Evolutionary conservation across 805 yeast species (phyloP).

Genomic region (Cyberlindnera suaveolens): DNA sequence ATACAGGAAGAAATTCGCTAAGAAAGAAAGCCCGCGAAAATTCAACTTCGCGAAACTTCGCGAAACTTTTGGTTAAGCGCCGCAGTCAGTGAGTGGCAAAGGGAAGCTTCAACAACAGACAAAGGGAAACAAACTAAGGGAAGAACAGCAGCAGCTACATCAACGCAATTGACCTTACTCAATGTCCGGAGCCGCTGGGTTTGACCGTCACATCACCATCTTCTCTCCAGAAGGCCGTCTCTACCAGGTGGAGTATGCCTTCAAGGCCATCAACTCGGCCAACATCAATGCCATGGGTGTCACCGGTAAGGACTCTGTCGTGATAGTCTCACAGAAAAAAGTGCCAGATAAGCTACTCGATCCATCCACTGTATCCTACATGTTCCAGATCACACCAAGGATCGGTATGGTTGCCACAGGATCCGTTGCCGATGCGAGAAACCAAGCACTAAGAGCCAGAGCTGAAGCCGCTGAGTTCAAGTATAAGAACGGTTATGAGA

Average conservation of each 20-base stretch:
- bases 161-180: not conserved
- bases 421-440: conserved; percentile 91
- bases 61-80: no score
- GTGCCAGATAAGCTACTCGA: conserved; percentile 93
- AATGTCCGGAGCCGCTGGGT: conserved; percentile 72
- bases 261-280: conserved; percentile 91
- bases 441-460: conserved; percentile 84
- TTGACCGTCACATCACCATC: conserved; percentile 97
- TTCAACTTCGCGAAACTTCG: no score
- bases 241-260: conserved; percentile 96
- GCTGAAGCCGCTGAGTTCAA: conserved; percentile 94
- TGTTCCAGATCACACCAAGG: conserved; percentile 73
- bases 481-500: conserved; percentile 91
- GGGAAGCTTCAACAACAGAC: not conserved
- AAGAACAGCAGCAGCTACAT: not conserved
- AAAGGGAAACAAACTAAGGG: not conserved
- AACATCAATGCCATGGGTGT: conserved; percentile 86
- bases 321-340: conserved; percentile 89
- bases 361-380: conserved; percentile 76
- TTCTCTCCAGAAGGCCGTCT: conserved; percentile 98
- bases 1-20: no score
- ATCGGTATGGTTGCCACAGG: conserved; percentile 94
- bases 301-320: conserved; percentile 81
- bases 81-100: not conserved
- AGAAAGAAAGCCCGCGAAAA: no score